phyloP scores from a whole-genome alignment of 371 early-diverging fungal genomes.

The Apophysomyces ossiformis region DNA sequence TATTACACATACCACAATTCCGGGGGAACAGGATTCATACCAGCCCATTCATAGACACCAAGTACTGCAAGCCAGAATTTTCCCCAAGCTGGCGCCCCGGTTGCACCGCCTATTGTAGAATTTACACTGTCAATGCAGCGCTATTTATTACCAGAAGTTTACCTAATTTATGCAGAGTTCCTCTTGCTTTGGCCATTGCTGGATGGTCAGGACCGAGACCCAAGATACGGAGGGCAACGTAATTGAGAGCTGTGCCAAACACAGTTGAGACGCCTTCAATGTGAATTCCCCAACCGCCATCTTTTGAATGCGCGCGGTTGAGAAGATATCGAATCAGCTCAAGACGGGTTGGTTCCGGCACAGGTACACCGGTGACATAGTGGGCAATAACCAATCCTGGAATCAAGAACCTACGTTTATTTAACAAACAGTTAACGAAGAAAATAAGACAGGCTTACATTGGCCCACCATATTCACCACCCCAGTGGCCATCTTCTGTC shows the following conservation, averaged over 20 bases:
- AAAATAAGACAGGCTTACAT: conserved; percentile 49
- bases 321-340: conserved; percentile 92
- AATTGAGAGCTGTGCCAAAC: conserved; percentile 95
- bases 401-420: conserved; percentile 71
- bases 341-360: conserved; percentile 62
- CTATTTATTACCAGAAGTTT: conserved; percentile 8
- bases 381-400: conserved; percentile 87
- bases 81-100: conserved; percentile 93
- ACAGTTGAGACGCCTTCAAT: conserved; percentile 92
- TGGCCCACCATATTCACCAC: conserved; percentile 97
- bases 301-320: conserved; percentile 77
- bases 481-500: conserved; percentile 97
- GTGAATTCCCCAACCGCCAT: conserved; percentile 98
- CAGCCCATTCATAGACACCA: conserved; percentile 94
- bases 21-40: conserved; percentile 95
- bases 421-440: not conserved
- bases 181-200: conserved; percentile 83
- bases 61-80: conserved; percentile 94
- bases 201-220: conserved; percentile 90
- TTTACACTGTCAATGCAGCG: not conserved
- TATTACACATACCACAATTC: conserved; percentile 77
- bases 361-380: conserved; percentile 79
- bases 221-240: conserved; percentile 87
- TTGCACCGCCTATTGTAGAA: conserved; percentile 73
- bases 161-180: conserved; percentile 82